phyloP scores from a whole-genome alignment of 208 protist genomes.

The Leishmania martiniquensis region DNA sequence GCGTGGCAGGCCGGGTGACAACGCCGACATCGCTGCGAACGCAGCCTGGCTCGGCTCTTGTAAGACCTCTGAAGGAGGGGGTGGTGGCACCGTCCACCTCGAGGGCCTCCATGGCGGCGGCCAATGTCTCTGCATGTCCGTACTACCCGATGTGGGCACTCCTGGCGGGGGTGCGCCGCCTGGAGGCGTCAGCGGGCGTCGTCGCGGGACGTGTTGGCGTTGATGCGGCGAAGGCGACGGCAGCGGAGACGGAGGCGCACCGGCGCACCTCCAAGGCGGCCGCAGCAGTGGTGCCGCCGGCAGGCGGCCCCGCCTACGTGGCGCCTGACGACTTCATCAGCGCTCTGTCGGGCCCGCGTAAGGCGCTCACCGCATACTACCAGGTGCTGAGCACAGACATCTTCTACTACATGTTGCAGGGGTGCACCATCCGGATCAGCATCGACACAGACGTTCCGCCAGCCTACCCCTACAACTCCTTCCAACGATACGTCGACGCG shows the following conservation, averaged over 20 bases:
- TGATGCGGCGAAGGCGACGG: not conserved
- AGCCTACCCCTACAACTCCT: slow-evolving; percentile 14
- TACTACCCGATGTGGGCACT: slow-evolving; percentile 4
- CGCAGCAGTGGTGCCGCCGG: not conserved
- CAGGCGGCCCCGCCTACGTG: not conserved
- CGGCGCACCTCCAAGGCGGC: not conserved
- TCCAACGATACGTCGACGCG: slow-evolving; percentile 13
- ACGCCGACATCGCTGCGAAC: not conserved
- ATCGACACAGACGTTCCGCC: slow-evolving; percentile 1
- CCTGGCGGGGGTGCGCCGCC: not conserved
- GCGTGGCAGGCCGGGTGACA: not conserved
- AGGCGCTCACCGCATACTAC: slow-evolving; percentile 24
- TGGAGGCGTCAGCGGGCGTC: not conserved
- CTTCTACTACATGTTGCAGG: slow-evolving; percentile 42
- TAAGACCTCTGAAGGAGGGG: not conserved
- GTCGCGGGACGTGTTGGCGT: not conserved
- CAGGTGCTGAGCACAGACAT: slow-evolving; percentile 8
- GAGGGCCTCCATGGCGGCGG: not conserved
- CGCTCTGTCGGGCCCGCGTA: slow-evolving; percentile 9
- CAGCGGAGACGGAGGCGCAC: not conserved
- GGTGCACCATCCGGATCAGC: slow-evolving; percentile 31
- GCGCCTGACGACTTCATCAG: not conserved
- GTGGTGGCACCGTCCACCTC: not conserved
- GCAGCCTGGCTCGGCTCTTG: not conserved
- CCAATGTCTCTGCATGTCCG: not conserved